Evolutionary conservation across 305 asterid species (phyloP).

Genomic region (Galium porrigens): DNA sequence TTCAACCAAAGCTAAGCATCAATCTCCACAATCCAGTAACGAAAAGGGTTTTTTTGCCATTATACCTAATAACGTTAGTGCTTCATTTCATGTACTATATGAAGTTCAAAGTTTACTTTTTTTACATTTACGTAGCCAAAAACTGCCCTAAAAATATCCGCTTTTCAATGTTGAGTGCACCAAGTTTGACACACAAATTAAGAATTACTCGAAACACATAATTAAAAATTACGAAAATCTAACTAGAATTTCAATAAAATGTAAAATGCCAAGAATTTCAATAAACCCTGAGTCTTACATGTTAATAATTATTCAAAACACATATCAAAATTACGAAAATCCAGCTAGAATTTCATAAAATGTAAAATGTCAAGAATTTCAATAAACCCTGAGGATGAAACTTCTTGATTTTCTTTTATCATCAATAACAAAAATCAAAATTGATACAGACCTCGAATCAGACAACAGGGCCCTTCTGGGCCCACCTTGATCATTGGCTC

Average conservation of each 20-base stretch:
- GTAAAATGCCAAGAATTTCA: background rate
- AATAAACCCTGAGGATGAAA: slow-evolving; percentile 5
- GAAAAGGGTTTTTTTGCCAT: background rate
- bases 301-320: no score
- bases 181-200: background rate
- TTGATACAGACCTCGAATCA: slow-evolving; percentile 27
- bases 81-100: background rate
- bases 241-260: background rate
- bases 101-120: background rate
- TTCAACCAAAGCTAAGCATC: background rate
- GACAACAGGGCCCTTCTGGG: slow-evolving; percentile 40
- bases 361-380: background rate
- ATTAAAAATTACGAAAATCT: background rate
- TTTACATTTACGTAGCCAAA: background rate
- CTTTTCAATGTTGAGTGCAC: background rate
- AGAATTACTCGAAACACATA: background rate
- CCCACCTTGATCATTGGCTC: slow-evolving; percentile 21
- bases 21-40: background rate
- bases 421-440: background rate
- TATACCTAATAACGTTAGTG: background rate
- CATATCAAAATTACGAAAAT: background rate
- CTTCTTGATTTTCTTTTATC: background rate
- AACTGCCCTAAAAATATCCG: background rate
- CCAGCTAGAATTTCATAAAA: background rate
- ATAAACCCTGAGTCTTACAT: background rate